Conservation (phyloP, 2,329 filamentous ascomycete genomes). For the Juglanconis juglandina region DNA sequence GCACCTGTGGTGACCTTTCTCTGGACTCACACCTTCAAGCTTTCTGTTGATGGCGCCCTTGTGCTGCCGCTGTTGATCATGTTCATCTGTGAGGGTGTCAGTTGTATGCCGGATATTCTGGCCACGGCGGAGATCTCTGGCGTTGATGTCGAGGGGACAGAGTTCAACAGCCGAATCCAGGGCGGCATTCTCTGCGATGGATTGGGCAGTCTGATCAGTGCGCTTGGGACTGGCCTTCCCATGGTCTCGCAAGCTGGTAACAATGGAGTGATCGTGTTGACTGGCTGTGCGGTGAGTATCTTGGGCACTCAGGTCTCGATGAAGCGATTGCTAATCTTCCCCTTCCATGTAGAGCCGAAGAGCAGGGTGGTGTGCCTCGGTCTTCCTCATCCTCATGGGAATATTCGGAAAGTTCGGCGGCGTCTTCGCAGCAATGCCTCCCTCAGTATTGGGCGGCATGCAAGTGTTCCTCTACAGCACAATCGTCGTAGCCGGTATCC, state of each 20-base stretch:
- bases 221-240: slow-evolving; percentile 63
- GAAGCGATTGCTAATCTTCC: no score
- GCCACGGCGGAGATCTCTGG: slow-evolving; percentile 46
- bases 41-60: slow-evolving; percentile 63
- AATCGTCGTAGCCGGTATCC: slow-evolving; percentile 63
- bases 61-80: slow-evolving; percentile 63
- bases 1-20: slow-evolving; percentile 65
- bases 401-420: slow-evolving; percentile 70
- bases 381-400: slow-evolving; percentile 66
- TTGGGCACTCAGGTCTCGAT: no score
- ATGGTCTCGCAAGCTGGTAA: slow-evolving; percentile 69
- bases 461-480: slow-evolving; percentile 65
- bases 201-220: slow-evolving; percentile 60
- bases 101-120: slow-evolving; percentile 57
- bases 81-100: slow-evolving; percentile 65
- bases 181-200: slow-evolving; percentile 66
- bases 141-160: slow-evolving; percentile 56
- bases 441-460: slow-evolving; percentile 44
- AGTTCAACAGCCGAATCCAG: slow-evolving; percentile 67
- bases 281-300: slow-evolving; percentile 50
- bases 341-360: slow-evolving; percentile 46
- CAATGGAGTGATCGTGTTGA: slow-evolving; percentile 66
- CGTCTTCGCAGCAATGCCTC: slow-evolving; percentile 63
- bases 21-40: slow-evolving; percentile 67
- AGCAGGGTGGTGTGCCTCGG: slow-evolving; percentile 63